Base-by-base conservation (phyloP, 2,329 filamentous ascomycete genomes). In the Aspergillus tubingensis region DNA sequence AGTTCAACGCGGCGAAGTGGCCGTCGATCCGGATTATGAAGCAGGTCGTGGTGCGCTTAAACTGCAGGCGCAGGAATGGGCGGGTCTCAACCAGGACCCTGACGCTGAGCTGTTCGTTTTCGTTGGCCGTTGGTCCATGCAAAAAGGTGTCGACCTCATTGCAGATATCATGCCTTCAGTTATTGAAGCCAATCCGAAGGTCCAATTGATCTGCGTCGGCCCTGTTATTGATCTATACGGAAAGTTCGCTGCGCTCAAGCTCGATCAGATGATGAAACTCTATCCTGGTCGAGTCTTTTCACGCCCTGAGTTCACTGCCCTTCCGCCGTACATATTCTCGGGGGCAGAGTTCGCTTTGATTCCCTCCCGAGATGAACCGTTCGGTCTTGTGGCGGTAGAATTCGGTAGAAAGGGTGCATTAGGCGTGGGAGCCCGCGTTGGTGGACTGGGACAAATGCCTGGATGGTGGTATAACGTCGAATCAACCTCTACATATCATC, bases 391-490 rank as follows among this genome's bases (percentile, higher is more conserved):
- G 3, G 86, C 86, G 25, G 86, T 89, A 43, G 86, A 89, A 67
- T 89, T 88, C 65, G 86, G 86, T 59, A 80, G 87, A 21, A 88
- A 88, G 71, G 87, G 86, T 67, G 87, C 86, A 25, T 79, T 89
- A 49, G 87, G 86, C 66, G 85, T 89, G 52, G 87, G 86, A 48
- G 85, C 86, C 43, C 80, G 86, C 54, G 87, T 89, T 21, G 86
- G 86, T 64, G 87, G 86, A 57, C 79, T 89, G 17, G 85, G 86
- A 19, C 84, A 87, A 68, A 88, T 89, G 86, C 87, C 87, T n/a
- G 87, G 87, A n/a, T 88, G 86, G 83, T 89, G 86, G 86, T 89
- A 84, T 70, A 88, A 86, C 0, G 83, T 89, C 57, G 87, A 89
- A 70, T 87, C 85, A 0, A 85, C 81, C 8, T 84, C 84, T 1